Conservation (phyloP, 805 yeast species). For the Ogataea minuta region DNA sequence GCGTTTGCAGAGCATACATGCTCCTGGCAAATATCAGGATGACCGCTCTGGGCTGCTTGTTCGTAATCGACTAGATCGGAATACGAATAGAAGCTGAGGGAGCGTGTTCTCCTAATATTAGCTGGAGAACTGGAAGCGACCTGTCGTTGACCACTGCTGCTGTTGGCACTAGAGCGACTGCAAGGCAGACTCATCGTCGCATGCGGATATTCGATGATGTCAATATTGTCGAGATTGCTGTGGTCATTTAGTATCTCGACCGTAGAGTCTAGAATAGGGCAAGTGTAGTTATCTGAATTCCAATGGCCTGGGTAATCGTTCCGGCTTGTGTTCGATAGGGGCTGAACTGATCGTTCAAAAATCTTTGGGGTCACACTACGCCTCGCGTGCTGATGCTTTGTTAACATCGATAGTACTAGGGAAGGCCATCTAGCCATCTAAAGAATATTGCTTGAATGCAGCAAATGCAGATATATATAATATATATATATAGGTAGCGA, state of each 20-base stretch:
- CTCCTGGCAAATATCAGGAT: neutral
- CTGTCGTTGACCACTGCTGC: neutral
- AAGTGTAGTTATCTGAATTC: conserved; percentile 64
- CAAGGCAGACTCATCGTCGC: conserved; percentile 3
- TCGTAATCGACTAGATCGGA: conserved; percentile 33
- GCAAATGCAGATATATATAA: conserved; percentile 5
- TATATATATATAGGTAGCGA: conserved; percentile 7
- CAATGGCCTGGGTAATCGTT: conserved; percentile 19
- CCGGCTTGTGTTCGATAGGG: neutral
- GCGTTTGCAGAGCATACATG: conserved; percentile 6
- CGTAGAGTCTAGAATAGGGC: conserved; percentile 82
- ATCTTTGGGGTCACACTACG: conserved; percentile 2
- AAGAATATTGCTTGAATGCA: neutral
- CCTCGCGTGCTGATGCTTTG: neutral
- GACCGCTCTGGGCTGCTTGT: neutral
- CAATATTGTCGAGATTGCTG: conserved; percentile 65
- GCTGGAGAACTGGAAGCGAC: neutral
- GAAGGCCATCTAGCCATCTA: conserved; percentile 4
- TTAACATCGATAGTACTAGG: neutral
- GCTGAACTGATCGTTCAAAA: conserved; percentile 17
- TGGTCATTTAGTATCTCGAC: conserved; percentile 58
- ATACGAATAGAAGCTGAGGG: conserved; percentile 34
- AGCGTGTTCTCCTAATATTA: conserved; percentile 11
- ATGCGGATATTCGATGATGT: conserved; percentile 50
- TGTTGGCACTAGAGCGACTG: neutral